A percentile compares a stretch with the other conserved stretches of the same genome.
Evolutionary conservation across 2,329 filamentous ascomycete species (phyloP).

Genomic region (Alternaria angustiovoidea): DNA sequence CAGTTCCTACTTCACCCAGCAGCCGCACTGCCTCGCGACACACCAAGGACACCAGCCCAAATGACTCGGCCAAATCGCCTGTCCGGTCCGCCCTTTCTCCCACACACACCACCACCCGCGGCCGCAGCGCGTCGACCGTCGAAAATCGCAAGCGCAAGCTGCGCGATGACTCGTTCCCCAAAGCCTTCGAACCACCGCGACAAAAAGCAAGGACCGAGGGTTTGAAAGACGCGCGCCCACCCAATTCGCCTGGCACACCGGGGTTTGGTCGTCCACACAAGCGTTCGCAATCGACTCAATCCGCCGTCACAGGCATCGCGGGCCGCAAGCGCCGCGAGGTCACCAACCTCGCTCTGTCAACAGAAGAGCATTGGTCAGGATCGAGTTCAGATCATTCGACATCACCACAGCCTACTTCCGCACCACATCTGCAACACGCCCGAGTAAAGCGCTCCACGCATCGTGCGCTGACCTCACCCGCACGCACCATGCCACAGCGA

Average conservation of each 20-base stretch:
- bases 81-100: slow-evolving; percentile 37
- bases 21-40: slow-evolving; percentile 44
- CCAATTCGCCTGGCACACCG: slow-evolving; percentile 45
- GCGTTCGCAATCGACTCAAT: slow-evolving; percentile 51
- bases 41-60: slow-evolving; percentile 47
- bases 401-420: slow-evolving; percentile 41
- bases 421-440: slow-evolving; percentile 55
- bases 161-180: slow-evolving; percentile 47
- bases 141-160: slow-evolving; percentile 53
- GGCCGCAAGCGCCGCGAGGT: slow-evolving; percentile 48
- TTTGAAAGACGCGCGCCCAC: slow-evolving; percentile 42
- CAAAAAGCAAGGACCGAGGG: slow-evolving; percentile 51
- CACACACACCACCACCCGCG: slow-evolving; percentile 37
- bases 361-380: slow-evolving; percentile 46
- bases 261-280: slow-evolving; percentile 48
- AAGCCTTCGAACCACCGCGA: slow-evolving; percentile 50
- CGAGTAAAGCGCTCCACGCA: slow-evolving; percentile 67
- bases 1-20: slow-evolving; percentile 47
- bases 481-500: slow-evolving; percentile 73
- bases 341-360: slow-evolving; percentile 39
- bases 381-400: slow-evolving; percentile 50
- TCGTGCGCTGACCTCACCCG: slow-evolving; percentile 63
- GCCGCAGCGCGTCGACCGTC: slow-evolving; percentile 48
- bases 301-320: slow-evolving; percentile 36
- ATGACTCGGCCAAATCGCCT: slow-evolving; percentile 40